Percentiles rank a stretch among this genome's conserved stretches.
Conservation (phyloP, 441 rosid genomes). For the Raphanus hybrid region DNA sequence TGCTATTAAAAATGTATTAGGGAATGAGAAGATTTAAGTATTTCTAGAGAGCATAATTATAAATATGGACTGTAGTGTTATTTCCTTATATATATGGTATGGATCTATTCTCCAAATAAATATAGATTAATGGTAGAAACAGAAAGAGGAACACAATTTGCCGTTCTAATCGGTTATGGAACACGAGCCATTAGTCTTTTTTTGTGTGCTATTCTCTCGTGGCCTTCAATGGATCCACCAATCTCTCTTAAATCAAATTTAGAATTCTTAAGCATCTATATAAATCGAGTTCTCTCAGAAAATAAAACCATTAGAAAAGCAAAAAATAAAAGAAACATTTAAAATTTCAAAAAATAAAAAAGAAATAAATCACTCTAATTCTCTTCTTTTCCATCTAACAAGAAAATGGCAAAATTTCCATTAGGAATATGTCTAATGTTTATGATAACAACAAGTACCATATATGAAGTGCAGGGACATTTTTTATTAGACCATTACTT, state of each 20-base stretch:
- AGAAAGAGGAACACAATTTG: not conserved
- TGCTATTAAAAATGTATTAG: not conserved
- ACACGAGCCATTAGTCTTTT: conserved; percentile 24
- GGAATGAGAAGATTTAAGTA: not conserved
- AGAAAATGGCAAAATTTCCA: conserved; percentile 29
- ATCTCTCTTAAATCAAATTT: conserved; percentile 29
- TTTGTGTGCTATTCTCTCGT: conserved; percentile 20
- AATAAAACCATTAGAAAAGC: conserved; percentile 1
- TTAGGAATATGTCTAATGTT: conserved; percentile 25
- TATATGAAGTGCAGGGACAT: conserved; percentile 33
- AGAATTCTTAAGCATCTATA: conserved; percentile 19
- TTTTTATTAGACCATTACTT: conserved; percentile 27
- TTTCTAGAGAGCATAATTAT: not conserved
- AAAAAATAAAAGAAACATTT: not conserved
- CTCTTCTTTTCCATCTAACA: not conserved
- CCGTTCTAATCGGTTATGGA: conserved; percentile 15
- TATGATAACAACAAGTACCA: conserved; percentile 21
- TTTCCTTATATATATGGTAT: not conserved
- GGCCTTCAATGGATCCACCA: conserved; percentile 28
- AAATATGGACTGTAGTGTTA: conserved; percentile 6
- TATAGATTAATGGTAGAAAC: conserved; percentile 16
- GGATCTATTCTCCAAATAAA: conserved; percentile 16
- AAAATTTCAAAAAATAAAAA: not conserved
- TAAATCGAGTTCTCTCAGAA: conserved; percentile 11
- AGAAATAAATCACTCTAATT: not conserved